These are phyloP conservation scores for Diddensiella transvaalensis DNA, from an alignment of 805 yeast species.

Conservation along the genomic window DNA sequence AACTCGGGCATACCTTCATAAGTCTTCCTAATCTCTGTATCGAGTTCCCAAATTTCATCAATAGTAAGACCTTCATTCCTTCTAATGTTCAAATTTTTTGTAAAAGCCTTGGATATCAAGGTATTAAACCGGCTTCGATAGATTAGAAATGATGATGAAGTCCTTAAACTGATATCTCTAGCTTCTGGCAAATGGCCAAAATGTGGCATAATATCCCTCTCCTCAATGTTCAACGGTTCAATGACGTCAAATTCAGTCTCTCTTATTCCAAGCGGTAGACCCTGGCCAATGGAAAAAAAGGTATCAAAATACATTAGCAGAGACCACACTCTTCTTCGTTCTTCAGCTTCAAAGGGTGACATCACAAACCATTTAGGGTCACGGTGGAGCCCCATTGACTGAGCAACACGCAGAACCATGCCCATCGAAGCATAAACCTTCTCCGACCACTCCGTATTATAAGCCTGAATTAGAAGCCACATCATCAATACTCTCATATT, in stretches of 20 bases:
- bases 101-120: slow-evolving; percentile 12
- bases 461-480: slow-evolving; percentile 30
- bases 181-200: slow-evolving; percentile 19
- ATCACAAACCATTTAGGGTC: slow-evolving; percentile 34
- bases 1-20: slow-evolving; percentile 26
- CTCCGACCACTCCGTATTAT: slow-evolving; percentile 25
- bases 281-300: slow-evolving; percentile 28
- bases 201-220: slow-evolving; percentile 23
- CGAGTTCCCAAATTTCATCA: slow-evolving; percentile 24
- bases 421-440: slow-evolving; percentile 31
- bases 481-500: slow-evolving; percentile 29
- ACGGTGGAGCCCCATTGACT: slow-evolving; percentile 36
- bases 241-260: slow-evolving; percentile 28
- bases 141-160: slow-evolving; percentile 26
- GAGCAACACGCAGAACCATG: slow-evolving; percentile 29
- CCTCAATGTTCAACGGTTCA: slow-evolving; percentile 27
- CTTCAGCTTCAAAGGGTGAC: slow-evolving; percentile 31
- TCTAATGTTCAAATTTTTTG: slow-evolving; percentile 12
- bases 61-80: slow-evolving; percentile 9
- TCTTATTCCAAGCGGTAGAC: slow-evolving; percentile 30
- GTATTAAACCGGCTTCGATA: slow-evolving; percentile 14
- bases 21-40: slow-evolving; percentile 25
- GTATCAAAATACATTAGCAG: slow-evolving; percentile 25
- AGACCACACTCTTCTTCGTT: slow-evolving; percentile 30
- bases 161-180: slow-evolving; percentile 17